A percentile compares a stretch with the other conserved stretches of the same genome.
Evolutionary conservation across 2,329 filamentous ascomycete species (phyloP).

Genomic region (Zasmidium cellare): DNA sequence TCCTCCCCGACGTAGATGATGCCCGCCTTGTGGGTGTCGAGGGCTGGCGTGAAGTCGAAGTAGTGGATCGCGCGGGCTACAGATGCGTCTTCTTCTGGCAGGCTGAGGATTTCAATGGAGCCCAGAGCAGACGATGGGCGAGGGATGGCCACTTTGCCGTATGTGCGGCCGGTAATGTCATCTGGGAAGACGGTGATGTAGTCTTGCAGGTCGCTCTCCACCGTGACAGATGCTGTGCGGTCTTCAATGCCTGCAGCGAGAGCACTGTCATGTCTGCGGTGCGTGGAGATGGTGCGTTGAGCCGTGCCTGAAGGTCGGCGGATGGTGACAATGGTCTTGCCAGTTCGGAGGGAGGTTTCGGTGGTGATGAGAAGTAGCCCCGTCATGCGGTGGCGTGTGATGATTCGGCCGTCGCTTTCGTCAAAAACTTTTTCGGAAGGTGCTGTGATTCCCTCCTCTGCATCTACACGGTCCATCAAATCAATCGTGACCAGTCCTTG

Average conservation of each 20-base stretch:
- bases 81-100: conserved; percentile 63
- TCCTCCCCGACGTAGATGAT: conserved; percentile 90
- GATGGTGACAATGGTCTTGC: conserved; percentile 34
- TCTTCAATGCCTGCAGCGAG: conserved; percentile 11
- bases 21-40: conserved; percentile 94
- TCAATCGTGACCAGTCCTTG: conserved; percentile 92
- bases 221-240: conserved; percentile 22
- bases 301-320: conserved; percentile 33
- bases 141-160: conserved; percentile 54
- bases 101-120: conserved; percentile 53
- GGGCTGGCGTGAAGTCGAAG: conserved; percentile 84
- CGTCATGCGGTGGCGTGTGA: conserved; percentile 69
- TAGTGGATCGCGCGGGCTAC: conserved; percentile 72
- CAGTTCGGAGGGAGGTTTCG: conserved; percentile 60
- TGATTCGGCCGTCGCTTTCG: conserved; percentile 64
- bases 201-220: conserved; percentile 24
- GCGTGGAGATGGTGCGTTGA: conserved; percentile 20
- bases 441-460: conserved; percentile 63
- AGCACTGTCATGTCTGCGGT: conserved; percentile 17
- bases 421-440: conserved; percentile 62
- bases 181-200: conserved; percentile 32
- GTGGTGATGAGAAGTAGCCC: conserved; percentile 74
- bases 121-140: conserved; percentile 29
- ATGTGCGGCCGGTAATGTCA: conserved; percentile 24
- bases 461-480: conserved; percentile 52